Percentiles rank a stretch among this genome's conserved stretches.
phyloP scores from a whole-genome alignment of 2,329 filamentous ascomycete species.

The Aureobasidium zeae region DNA sequence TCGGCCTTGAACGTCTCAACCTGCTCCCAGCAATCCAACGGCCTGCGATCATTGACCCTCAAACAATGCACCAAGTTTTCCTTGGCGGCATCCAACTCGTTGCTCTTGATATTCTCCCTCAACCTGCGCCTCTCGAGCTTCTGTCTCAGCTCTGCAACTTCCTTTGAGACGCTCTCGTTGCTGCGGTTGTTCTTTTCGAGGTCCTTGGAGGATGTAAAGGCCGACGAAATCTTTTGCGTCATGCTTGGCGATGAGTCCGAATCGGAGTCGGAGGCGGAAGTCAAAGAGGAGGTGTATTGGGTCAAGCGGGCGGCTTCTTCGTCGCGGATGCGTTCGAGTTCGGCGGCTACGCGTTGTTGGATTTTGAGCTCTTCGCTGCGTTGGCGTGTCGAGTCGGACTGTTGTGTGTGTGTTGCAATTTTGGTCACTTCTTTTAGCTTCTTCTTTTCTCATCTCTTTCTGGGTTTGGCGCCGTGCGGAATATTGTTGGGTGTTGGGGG shows the following conservation, averaged over 20 bases:
- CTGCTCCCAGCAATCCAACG: constrained; percentile 90
- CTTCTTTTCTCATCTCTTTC: background rate
- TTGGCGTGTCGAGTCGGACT: constrained; percentile 84
- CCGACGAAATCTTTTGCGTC: constrained; percentile 24
- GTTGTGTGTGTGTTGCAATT: constrained; percentile 17
- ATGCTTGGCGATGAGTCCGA: constrained; percentile 14
- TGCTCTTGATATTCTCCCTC: too few relatives aligned
- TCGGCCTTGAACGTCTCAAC: constrained; percentile 84
- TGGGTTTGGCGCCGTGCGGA: background rate
- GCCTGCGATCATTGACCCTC: constrained; percentile 72
- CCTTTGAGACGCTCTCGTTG: constrained; percentile 45
- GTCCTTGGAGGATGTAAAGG: constrained; percentile 21
- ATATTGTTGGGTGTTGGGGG: too few relatives aligned
- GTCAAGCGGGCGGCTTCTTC: constrained; percentile 61
- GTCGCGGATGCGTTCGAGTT: constrained; percentile 70
- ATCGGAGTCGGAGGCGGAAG: constrained; percentile 17
- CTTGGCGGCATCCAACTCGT: constrained; percentile 59
- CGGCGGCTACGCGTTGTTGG: constrained; percentile 74
- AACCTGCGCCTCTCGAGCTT: constrained; percentile 46
- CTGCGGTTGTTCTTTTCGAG: constrained; percentile 34
- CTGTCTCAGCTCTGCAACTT: constrained; percentile 47
- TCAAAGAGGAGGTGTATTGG: constrained; percentile 48
- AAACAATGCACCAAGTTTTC: constrained; percentile 70
- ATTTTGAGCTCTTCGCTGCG: constrained; percentile 78
- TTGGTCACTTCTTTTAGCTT: background rate